Evolutionary conservation across 352 stramenopile genomes (phyloP), one percentile per base, ranked within the genome.

Genomic region (Phytophthora aleatoria): DNA sequence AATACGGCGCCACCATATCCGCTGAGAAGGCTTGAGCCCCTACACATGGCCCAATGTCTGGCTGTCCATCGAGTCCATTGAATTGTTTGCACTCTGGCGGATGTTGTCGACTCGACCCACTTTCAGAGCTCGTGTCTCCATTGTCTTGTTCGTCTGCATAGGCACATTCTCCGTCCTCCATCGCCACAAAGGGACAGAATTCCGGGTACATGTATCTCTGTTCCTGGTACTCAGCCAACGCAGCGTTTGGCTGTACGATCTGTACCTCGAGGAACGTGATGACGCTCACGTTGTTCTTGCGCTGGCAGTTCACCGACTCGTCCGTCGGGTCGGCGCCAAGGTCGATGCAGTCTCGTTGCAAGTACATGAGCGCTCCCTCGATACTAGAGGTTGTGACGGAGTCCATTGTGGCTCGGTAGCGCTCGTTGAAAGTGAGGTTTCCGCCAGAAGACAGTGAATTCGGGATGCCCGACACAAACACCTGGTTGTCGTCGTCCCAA

Each of bases 291-390:
- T 89, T 75, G 72, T 90, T 85, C 35, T 74, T 73, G 35, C 83
- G 78, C 43, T 64, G 33, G 47, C 83, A 91, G 43, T 61, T 61
- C n/a, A 20, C 44, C 3, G 36, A 43, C 35, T 58, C 24, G 5
- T 49, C 45, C 15, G 51, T 61, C 16, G 76, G 80, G 31, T 77
- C 55, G 5, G 49, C 61, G 12, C 79, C 79, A 3, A 73, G 61
- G 58, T 91, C 79, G 58, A 91, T 89, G 24, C 80, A 89, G 69
- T 90, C 80, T 26, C 79, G 73, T 53, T 91, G 83, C 10, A 91
- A 68, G 54, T 90, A 90, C 80, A 88, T 83, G 43, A 91, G 70
- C 16, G 71, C 79, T 26, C 83, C 83, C 28, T 92, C 81, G 20
- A 92, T 68, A 55, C 76, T 92, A 24, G 83, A 81, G 2, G 83